Evolutionary conservation across 2,329 filamentous ascomycete genomes (phyloP), one percentile per base, ranked within the genome.

Genomic region (Teratosphaeria viscida): DNA sequence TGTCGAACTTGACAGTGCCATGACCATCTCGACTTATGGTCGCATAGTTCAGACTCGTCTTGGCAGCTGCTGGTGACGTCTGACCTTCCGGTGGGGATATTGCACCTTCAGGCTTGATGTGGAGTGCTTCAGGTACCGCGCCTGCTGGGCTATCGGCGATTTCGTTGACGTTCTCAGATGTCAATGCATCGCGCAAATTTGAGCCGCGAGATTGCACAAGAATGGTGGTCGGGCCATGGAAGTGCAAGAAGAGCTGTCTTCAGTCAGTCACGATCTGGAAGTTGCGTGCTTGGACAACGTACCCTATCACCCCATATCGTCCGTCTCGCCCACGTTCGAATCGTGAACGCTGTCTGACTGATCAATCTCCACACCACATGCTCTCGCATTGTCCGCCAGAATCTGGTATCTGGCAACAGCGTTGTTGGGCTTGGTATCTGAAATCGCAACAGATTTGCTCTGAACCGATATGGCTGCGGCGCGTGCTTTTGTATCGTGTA

Each of bases 261-360:
- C 37, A 32, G 43, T 65, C 54, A 64, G 27, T 47, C 14, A 19
- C n/a, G 14, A 39, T 53, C 3, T n/a, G 14, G 47, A 35, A 49
- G 7, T 19, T 19, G 34, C 11, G 37, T 43, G 37, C 12, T 43
- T 43, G 37, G 5, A 54, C 12, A 12, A 67, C 78, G 67, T 76
- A 85, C 83, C 63, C 92, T 79, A 72, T 99, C 94, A 26, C 94
- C 94, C 90, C 91, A 97, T 59, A 99, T 88, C 1, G 89, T 89
- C 68, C 89, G 83, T 61, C 92, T 82, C 52, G 87, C 80, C 76
- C 87, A 86, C 0, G 91, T 96, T 61, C 90, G 84, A 23, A 95
- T 65, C 43, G 77, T 82, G 73, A 88, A 89, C 7, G 88, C 73
- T 34, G 84, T 70, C n/a, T 81, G 80, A 52, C 85, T 81, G 1